Conservation (phyloP, 768 basidiomycete species). For the Amanita muscaria region DNA sequence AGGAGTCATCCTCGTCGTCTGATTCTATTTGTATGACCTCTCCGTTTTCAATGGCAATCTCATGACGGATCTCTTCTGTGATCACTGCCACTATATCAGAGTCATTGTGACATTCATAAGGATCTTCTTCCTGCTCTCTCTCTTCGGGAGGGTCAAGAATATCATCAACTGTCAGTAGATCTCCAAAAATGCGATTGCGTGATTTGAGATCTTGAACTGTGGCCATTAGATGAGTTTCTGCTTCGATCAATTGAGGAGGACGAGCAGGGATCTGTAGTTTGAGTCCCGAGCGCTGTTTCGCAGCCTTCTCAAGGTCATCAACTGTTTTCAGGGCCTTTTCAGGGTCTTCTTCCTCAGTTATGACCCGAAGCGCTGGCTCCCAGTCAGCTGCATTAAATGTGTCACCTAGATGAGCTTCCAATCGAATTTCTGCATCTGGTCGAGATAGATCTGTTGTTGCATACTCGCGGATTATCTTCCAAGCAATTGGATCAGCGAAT, state of each 20-base stretch:
- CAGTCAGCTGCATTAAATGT: too few species aligned
- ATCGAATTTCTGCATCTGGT: conserved; percentile 1
- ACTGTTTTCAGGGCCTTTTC: not conserved
- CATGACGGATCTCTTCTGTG: not conserved
- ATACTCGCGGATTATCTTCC: not conserved
- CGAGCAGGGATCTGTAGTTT: not conserved
- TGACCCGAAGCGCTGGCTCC: not conserved
- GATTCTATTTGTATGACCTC: not conserved
- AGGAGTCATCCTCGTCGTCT: not conserved
- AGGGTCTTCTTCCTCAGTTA: not conserved
- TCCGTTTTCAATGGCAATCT: not conserved
- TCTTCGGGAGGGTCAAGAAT: conserved; percentile 1
- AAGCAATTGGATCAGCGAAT: not conserved
- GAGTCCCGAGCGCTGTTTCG: not conserved
- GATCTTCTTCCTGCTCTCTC: conserved; percentile 1
- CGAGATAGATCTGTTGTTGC: conserved; percentile 1
- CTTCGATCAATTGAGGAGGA: not conserved
- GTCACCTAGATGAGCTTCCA: not conserved
- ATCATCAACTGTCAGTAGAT: not conserved
- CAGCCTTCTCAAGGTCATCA: not conserved
- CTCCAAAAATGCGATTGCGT: not conserved
- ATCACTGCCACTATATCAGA: not conserved
- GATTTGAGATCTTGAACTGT: not conserved
- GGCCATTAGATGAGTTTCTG: not conserved
- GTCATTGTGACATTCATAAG: not conserved